Evolutionary conservation across 75 land plant species (phyloP).

Genomic region (Isoetes taiwanensis): DNA sequence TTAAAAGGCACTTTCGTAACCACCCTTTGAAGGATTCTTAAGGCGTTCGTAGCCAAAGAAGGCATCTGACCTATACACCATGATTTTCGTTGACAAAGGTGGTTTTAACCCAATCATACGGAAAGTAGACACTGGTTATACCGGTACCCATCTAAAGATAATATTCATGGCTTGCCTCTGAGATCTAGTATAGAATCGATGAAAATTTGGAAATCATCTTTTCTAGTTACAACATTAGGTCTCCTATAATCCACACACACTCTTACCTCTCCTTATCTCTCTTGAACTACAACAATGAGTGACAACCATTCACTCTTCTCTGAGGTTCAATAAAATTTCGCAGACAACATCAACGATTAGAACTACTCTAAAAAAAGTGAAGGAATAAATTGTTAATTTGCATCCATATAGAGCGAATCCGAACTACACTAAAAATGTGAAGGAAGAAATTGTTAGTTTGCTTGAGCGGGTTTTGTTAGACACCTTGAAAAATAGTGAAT

Average conservation of each 20-base stretch:
- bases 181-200: not conserved
- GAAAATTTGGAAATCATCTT: not conserved
- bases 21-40: too few species aligned
- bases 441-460: too few species aligned
- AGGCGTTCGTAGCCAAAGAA: not conserved
- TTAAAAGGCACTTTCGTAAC: too few species aligned
- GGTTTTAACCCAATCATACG: not conserved
- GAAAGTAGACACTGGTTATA: not conserved
- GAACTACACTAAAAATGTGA: too few species aligned
- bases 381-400: too few species aligned
- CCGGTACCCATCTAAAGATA: conserved; percentile 5
- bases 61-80: not conserved
- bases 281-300: conserved; percentile 11
- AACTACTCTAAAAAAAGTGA: too few species aligned
- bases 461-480: too few species aligned
- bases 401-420: too few species aligned
- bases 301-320: too few species aligned
- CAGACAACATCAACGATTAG: too few species aligned
- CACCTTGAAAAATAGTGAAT: too few species aligned
- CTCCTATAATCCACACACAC: not conserved
- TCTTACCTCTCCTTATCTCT: conserved; percentile 4
- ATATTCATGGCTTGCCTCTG: conserved; percentile 1
- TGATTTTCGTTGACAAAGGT: not conserved
- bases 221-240: not conserved
- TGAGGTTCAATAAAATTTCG: too few species aligned